A percentile compares a stretch with the other conserved stretches of the same genome.
Conservation (phyloP, 129 eudicot genomes). For the Centella asiatica region DNA sequence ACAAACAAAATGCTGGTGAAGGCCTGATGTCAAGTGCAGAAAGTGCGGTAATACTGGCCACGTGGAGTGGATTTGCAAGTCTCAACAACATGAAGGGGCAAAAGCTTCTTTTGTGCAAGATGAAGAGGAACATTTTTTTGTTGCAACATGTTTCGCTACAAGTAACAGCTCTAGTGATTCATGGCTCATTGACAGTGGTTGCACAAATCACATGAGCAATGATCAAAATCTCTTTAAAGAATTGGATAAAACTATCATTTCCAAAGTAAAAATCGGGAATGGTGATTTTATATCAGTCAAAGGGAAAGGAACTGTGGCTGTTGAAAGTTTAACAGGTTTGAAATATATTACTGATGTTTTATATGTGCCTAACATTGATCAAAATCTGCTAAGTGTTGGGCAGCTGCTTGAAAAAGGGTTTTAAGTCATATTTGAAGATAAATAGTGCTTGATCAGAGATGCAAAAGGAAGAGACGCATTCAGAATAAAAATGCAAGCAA, state of each 20-base stretch:
- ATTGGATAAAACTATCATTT: background rate
- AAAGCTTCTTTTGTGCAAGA: background rate
- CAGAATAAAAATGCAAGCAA: too few relatives aligned
- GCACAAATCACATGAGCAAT: constrained; percentile 12
- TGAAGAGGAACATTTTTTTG: constrained; percentile 9
- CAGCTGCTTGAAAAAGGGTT: too few relatives aligned
- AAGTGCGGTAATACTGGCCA: background rate
- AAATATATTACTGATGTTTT: too few relatives aligned
- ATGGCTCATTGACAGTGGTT: constrained; percentile 13
- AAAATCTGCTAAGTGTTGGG: background rate
- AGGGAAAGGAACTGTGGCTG: background rate
- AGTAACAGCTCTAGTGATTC: background rate
- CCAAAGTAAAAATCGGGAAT: constrained; percentile 13
- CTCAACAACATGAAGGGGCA: too few relatives aligned
- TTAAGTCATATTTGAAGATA: too few relatives aligned
- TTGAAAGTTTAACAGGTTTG: too few relatives aligned
- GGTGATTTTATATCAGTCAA: constrained; percentile 6
- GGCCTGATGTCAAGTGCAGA: constrained; percentile 4
- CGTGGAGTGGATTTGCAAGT: background rate
- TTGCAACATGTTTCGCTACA: constrained; percentile 2
- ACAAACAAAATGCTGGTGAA: background rate
- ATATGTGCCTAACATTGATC: background rate
- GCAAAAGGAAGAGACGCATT: too few relatives aligned
- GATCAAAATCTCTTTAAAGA: background rate
- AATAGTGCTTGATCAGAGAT: too few relatives aligned